These are phyloP conservation scores for Paecilomyces sp. DNA, from an alignment of 2,329 filamentous ascomycete genomes.

Conservation along the genomic window DNA sequence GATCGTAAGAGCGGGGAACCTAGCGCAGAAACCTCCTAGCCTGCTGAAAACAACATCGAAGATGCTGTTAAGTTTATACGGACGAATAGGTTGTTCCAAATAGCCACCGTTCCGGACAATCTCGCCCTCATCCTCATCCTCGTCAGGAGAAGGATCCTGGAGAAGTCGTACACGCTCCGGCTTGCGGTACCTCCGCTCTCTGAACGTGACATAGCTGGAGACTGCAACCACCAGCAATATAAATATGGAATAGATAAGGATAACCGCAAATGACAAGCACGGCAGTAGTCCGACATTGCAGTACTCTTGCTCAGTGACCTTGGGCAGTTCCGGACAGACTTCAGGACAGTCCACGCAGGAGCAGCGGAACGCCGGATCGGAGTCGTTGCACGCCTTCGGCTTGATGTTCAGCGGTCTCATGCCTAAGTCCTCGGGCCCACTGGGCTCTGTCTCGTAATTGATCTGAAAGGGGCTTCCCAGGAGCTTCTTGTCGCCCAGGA, in stretches of 20 bases:
- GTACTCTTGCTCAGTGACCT: slow-evolving; percentile 59
- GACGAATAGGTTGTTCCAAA: slow-evolving; percentile 68
- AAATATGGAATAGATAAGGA: slow-evolving; percentile 74
- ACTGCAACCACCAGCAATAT: slow-evolving; percentile 61
- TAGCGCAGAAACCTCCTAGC: slow-evolving; percentile 72
- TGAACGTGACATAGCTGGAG: slow-evolving; percentile 68
- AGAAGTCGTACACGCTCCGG: slow-evolving; percentile 79
- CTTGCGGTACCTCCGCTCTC: slow-evolving; percentile 64
- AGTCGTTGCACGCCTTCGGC: slow-evolving; percentile 82
- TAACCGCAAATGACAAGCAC: slow-evolving; percentile 86
- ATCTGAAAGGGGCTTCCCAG: slow-evolving; percentile 94
- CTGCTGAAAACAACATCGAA: slow-evolving; percentile 74
- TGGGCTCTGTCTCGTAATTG: slow-evolving; percentile 64
- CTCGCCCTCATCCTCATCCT: slow-evolving; percentile 91
- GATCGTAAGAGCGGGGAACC: slow-evolving; percentile 81
- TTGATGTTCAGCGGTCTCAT: slow-evolving; percentile 67
- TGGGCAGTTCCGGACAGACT: slow-evolving; percentile 75
- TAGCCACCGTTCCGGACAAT: slow-evolving; percentile 69
- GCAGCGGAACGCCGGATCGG: slow-evolving; percentile 78
- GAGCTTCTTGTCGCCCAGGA: slow-evolving; percentile 86
- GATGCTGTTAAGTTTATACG: slow-evolving; percentile 76
- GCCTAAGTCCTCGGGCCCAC: slow-evolving; percentile 53
- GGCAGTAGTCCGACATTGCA: slow-evolving; percentile 85
- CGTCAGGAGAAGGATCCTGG: slow-evolving; percentile 74
- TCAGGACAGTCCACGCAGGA: slow-evolving; percentile 88